These are phyloP conservation scores for Polytrichum commune DNA, from an alignment of 225 moss, liverwort and hornwort genomes.

Conservation along the genomic window DNA sequence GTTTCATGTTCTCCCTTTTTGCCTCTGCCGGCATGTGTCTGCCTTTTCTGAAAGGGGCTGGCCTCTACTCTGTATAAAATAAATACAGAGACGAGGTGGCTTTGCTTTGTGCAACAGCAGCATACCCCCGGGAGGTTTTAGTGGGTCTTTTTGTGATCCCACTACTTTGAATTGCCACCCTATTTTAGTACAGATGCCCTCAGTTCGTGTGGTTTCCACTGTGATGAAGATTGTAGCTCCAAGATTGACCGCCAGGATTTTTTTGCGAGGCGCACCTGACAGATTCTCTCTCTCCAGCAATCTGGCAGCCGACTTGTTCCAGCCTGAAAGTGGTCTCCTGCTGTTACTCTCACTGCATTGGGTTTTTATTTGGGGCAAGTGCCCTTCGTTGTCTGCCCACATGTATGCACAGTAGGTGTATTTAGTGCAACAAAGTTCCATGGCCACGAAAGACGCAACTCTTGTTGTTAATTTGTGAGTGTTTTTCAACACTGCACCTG, in stretches of 20 bases:
- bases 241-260: conserved; percentile 1
- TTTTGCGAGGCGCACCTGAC: conserved; percentile 3
- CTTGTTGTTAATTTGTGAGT: neutral
- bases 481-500: neutral
- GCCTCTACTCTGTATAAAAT: neutral
- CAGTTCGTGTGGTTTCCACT: conserved; percentile 8
- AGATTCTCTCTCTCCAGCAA: too few relatives aligned
- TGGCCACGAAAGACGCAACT: conserved; percentile 3
- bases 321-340: neutral
- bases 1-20: conserved; percentile 3
- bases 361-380: conserved; percentile 1
- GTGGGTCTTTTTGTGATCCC: too few relatives aligned
- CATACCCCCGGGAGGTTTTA: too few relatives aligned
- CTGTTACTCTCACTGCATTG: neutral
- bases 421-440: neutral
- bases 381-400: conserved; percentile 2
- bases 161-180: too few relatives aligned
- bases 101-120: too few relatives aligned
- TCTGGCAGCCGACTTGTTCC: neutral
- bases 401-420: conserved; percentile 1
- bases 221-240: conserved; percentile 3
- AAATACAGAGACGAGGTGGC: too few relatives aligned
- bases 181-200: conserved; percentile 1
- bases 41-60: neutral
- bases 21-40: neutral